Conservation (phyloP, 2,329 filamentous ascomycete species). For the Macroventuria anomochaeta region DNA sequence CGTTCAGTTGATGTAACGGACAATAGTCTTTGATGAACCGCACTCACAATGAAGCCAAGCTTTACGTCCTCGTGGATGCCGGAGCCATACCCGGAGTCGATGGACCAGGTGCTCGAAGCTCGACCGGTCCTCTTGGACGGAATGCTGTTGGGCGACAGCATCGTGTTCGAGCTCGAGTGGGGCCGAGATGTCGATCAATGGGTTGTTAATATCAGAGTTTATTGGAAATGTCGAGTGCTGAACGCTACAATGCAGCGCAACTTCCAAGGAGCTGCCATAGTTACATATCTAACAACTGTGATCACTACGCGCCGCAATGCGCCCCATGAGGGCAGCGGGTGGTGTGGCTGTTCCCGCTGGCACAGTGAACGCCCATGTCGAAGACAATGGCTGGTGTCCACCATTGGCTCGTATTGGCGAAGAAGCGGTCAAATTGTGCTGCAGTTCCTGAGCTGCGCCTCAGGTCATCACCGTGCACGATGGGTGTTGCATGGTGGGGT, state of each 20-base stretch:
- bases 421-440: conserved; percentile 17
- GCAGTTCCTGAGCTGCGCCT: conserved; percentile 16
- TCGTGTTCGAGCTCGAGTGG: conserved; percentile 13
- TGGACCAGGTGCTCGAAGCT: conserved; percentile 40
- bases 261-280: conserved; percentile 1
- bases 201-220: neutral
- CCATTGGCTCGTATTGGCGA: conserved; percentile 4
- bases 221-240: conserved; percentile 1
- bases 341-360: conserved; percentile 15
- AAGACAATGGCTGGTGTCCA: conserved; percentile 4
- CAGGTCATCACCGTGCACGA: conserved; percentile 7
- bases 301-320: conserved; percentile 12
- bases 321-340: neutral
- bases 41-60: conserved; percentile 14
- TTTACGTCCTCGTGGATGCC: conserved; percentile 22
- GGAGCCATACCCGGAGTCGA: conserved; percentile 45
- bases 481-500: conserved; percentile 6
- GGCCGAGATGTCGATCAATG: neutral
- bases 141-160: conserved; percentile 34
- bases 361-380: conserved; percentile 9
- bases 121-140: conserved; percentile 22
- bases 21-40: neutral
- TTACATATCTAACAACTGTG: conserved; percentile 7
- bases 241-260: conserved; percentile 10
- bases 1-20: neutral